Base-by-base conservation (phyloP, 2,329 filamentous ascomycete species). In the Cercospora zeina region DNA sequence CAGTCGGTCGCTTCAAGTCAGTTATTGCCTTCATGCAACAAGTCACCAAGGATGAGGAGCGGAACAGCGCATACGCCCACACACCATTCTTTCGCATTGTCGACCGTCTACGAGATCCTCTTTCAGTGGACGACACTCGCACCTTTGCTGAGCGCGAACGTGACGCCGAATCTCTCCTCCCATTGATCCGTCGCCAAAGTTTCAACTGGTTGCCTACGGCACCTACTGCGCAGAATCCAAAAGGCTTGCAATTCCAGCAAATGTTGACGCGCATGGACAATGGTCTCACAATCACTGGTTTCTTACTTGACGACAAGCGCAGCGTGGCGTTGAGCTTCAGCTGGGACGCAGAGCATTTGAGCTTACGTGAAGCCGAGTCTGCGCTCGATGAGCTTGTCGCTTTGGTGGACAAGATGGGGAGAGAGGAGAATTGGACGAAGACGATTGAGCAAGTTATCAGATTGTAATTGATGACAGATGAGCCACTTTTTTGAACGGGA, bases 161-260 rank as follows among this genome's bases (percentile, higher is more conserved):
- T 10, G 72, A 74, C 49, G 72, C 71, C 7, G 69, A 71, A n/a
- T 59, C 67, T n/a, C 50, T 73, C 5, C 58, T 73, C 1, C 67
- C 68, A 2, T 59, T 73, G 50, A 72, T 73, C 59, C 61, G 72
- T 11, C 62, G 72, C 30, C 72, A 73, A 59, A 70, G 66, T 27
- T 73, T 73, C 71, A 74, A 74, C 56, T 74, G 72, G 72, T 63
- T 74, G 31, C 71, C 72, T 14, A 71, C 68, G 13, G 67, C 72
- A 7, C 70, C 71, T 2, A 73, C 66, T 4, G 69, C 69, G 3
- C 67, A 70, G 58, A 67, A 69, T 58, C 63, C 67, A 11, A 68
- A 68, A 42, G 71, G 71, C n/a, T 58, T 73, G 30, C 63, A 62
- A 50, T 67, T 72, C 54, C 67, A 69, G 58, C 68, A 72, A 65